Percentiles rank a stretch among this genome's conserved stretches.
phyloP scores from a whole-genome alignment of 306 rosid species.

The Cicer yamashitae region DNA sequence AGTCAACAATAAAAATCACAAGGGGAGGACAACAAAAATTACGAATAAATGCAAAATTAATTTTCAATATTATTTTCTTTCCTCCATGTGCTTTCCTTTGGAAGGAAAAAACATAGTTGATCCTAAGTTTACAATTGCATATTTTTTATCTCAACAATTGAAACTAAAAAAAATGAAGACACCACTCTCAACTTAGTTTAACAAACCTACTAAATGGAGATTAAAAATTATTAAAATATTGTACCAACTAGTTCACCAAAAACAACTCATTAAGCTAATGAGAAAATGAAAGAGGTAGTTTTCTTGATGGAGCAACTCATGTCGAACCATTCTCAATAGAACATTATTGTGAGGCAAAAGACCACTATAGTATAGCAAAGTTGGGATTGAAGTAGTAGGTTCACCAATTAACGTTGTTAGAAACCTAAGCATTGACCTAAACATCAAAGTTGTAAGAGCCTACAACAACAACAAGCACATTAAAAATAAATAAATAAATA shows the following conservation, averaged over 20 bases:
- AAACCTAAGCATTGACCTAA: constrained; percentile 65
- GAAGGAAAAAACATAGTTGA: too few relatives aligned
- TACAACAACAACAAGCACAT: constrained; percentile 45
- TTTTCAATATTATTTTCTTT: too few relatives aligned
- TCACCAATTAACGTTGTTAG: constrained; percentile 52
- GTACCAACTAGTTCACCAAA: constrained; percentile 23
- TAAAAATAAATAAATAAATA: neutral
- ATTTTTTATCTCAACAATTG: too few relatives aligned
- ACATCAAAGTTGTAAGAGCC: constrained; percentile 65
- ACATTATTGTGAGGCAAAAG: constrained; percentile 63
- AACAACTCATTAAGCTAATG: constrained; percentile 43
- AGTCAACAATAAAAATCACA: too few relatives aligned
- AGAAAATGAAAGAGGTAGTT: constrained; percentile 67
- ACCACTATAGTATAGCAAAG: constrained; percentile 65
- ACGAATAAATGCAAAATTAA: too few relatives aligned
- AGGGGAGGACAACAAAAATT: too few relatives aligned
- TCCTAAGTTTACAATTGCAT: too few relatives aligned
- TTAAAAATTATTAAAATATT: neutral
- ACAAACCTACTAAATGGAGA: neutral
- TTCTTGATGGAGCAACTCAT: constrained; percentile 60
- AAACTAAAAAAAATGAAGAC: neutral
- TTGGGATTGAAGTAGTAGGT: constrained; percentile 63
- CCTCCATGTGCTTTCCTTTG: too few relatives aligned
- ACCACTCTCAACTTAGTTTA: neutral
- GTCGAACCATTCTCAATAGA: constrained; percentile 62